A percentile compares a stretch with the other conserved stretches of the same genome.
These are phyloP conservation scores for Suillus variegatus DNA, from an alignment of 768 basidiomycete genomes.

Conservation along the genomic window DNA sequence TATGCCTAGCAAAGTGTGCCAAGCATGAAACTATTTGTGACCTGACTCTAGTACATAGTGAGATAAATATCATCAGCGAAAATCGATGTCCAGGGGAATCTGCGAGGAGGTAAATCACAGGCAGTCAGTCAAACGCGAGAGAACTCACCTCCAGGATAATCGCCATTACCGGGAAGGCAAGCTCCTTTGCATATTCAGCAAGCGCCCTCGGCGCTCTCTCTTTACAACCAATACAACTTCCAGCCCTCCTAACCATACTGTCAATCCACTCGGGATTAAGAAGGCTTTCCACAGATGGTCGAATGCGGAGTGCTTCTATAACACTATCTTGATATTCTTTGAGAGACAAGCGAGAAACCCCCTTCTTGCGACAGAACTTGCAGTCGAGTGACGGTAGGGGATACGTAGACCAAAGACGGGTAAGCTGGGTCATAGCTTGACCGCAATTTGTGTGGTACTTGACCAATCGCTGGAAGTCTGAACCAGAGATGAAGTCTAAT, in stretches of 20 bases:
- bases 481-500: slow-evolving; percentile 39
- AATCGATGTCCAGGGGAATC: slow-evolving; percentile 8
- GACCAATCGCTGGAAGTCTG: slow-evolving; percentile 36
- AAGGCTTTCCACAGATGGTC: slow-evolving; percentile 33
- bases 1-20: not conserved
- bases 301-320: slow-evolving; percentile 31
- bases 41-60: not conserved
- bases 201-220: slow-evolving; percentile 33
- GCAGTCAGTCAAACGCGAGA: not conserved
- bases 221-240: slow-evolving; percentile 29
- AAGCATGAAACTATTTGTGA: not conserved
- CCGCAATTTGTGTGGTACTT: slow-evolving; percentile 36
- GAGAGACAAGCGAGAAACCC: slow-evolving; percentile 30
- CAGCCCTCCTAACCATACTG: slow-evolving; percentile 29
- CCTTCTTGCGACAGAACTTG: slow-evolving; percentile 37
- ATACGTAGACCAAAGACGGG: slow-evolving; percentile 32
- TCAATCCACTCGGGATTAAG: slow-evolving; percentile 33
- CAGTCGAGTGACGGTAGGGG: slow-evolving; percentile 33
- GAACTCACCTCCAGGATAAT: slow-evolving; percentile 31
- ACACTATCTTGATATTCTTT: slow-evolving; percentile 36
- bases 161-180: slow-evolving; percentile 26
- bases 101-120: not conserved
- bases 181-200: slow-evolving; percentile 30
- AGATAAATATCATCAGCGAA: not conserved
- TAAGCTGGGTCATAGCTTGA: slow-evolving; percentile 35